These are phyloP conservation scores for Salix suchowensis DNA, from an alignment of 345 rosid genomes.

Conservation along the genomic window DNA sequence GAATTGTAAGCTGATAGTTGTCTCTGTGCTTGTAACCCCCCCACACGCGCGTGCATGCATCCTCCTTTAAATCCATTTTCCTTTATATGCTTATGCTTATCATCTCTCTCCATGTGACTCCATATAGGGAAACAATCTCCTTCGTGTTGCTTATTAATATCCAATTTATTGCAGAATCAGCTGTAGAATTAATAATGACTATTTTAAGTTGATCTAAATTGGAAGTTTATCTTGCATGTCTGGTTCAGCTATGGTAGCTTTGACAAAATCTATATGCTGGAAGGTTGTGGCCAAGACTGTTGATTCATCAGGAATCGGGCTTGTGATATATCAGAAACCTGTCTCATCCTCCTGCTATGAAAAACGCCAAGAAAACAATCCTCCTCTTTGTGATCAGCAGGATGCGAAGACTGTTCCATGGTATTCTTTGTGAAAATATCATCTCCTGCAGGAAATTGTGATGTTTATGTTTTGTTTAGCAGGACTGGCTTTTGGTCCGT, in stretches of 20 bases:
- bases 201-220: constrained; percentile 9
- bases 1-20: constrained; percentile 31
- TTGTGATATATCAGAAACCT: constrained; percentile 82
- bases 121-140: no score
- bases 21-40: background rate
- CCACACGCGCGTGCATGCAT: no score
- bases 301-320: constrained; percentile 67
- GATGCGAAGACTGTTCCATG: constrained; percentile 49
- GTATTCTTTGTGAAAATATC: constrained; percentile 30
- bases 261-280: constrained; percentile 87
- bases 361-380: constrained; percentile 41
- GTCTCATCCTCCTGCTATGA: constrained; percentile 61
- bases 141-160: background rate
- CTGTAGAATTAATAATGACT: background rate
- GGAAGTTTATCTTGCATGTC: background rate
- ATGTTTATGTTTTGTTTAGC: background rate
- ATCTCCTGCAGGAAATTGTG: background rate
- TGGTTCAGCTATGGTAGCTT: constrained; percentile 66
- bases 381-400: constrained; percentile 60
- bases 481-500: background rate
- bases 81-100: no score
- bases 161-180: background rate
- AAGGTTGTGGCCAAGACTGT: constrained; percentile 53
- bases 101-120: no score
- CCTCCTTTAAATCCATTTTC: background rate